A percentile compares a stretch with the other conserved stretches of the same genome.
These are phyloP conservation scores for Meyerozyma sp. DNA, from an alignment of 1,139 yeast species.

Conservation along the genomic window DNA sequence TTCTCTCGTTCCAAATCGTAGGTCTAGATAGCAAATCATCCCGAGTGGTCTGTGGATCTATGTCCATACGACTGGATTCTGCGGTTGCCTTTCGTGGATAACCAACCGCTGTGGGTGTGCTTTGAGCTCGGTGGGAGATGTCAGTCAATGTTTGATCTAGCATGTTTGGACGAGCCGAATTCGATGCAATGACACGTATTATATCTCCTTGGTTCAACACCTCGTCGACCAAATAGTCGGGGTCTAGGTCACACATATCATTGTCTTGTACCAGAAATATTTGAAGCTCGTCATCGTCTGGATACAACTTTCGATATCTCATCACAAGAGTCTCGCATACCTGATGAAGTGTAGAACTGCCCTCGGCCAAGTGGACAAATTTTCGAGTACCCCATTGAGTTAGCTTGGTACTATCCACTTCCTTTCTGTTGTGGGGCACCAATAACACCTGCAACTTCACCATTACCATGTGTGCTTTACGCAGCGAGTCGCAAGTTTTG, in stretches of 20 bases:
- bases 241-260: conserved; percentile 69
- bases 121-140: not conserved
- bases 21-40: not conserved
- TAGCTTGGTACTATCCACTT: conserved; percentile 4
- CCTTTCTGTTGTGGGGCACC: conserved; percentile 20
- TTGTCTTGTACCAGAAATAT: conserved; percentile 59
- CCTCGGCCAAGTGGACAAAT: conserved; percentile 1
- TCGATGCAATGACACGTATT: conserved; percentile 49
- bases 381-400: conserved; percentile 4
- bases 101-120: not conserved
- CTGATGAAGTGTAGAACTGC: not conserved
- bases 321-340: conserved; percentile 8
- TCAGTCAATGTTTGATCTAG: not conserved
- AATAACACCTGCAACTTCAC: conserved; percentile 35
- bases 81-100: not conserved
- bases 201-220: conserved; percentile 54
- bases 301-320: conserved; percentile 57
- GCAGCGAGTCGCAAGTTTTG: not conserved
- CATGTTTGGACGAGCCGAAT: conserved; percentile 7
- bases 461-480: conserved; percentile 15
- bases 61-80: not conserved
- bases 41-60: not conserved
- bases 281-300: conserved; percentile 47
- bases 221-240: conserved; percentile 61
- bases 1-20: not conserved